Base-by-base conservation (phyloP, 1,284 basidiomycete genomes). In the Thecaphora thlaspeos region DNA sequence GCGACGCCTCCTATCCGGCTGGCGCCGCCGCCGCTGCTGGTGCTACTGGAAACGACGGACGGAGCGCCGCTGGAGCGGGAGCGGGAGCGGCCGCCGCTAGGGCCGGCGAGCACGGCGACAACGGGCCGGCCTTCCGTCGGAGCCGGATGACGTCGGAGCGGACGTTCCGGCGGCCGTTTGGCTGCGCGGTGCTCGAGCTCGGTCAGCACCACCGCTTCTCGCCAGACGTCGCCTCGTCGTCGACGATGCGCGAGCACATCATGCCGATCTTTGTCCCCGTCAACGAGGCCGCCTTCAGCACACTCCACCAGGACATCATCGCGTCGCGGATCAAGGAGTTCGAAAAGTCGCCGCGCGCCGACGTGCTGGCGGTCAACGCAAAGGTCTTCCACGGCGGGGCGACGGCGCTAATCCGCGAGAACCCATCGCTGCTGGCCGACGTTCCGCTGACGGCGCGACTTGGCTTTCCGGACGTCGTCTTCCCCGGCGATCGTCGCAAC, bases 381-480 rank as follows among this genome's bases (percentile, higher is more conserved):
- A 91, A 91, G 76, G 81, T 90, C 26, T 92, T 95, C 79, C 86
- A 89, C 45, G 94, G 93, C 28, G 86, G 91, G 54, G 83, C 86
- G 1, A 79, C 82, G 24, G 86, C 85, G 0, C 84, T 95, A 59
- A 82, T 90, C 15, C 85, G 84, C 46, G 90, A 94, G 77, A 90
- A 95, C 77, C 87, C 89, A 5, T 88, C 88, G 1, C 80, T 94
- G n/a, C 82, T 97, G 19, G 86, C 88, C 53, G 89, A 89, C 62
- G 84, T 86, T 5, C 88, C 91, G 0, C 83, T 87, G 36, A 92
- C 91, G 1, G 81, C 88, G 18, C 87, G 91, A 7, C 85, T 98
- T n/a, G 91, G 92, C 24, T 98, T 98, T 75, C 90, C 93, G 0
- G 94, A 97, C 70, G 91, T 95, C 2, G 92, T 95, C 10, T 92